Evolutionary conservation across 139 green algal genomes (phyloP), one percentile per base, ranked within the genome.

Genomic region (Spirogloea muscicola): DNA sequence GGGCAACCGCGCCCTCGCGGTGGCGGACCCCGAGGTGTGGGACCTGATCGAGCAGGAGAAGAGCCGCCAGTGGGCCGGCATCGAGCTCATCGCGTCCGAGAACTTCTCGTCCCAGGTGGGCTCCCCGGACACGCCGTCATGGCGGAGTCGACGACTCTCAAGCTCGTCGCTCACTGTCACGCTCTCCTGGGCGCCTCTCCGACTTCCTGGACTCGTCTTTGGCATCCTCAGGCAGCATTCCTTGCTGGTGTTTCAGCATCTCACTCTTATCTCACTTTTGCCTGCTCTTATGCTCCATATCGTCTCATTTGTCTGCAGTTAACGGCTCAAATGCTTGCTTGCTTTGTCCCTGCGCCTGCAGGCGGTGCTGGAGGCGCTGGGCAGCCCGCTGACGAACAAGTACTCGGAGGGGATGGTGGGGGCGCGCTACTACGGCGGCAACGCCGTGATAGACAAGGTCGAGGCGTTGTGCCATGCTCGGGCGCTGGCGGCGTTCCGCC

Each of bases 81-180:
- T 98, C 44, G 94, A 98, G 89, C 89, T 98, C 10, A 98, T 98
- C 64, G 94, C 94, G 1, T 93, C 85, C 0, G 94, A 98, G 79
- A 98, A 98, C 81, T 98, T 98, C 80, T 97, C 94, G 0, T 94
- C 87, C 3, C 84, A n/a, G n/a, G n/a, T n/a, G n/a, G n/a, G n/a
- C n/a, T n/a, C n/a, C n/a, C n/a, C n/a, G n/a, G n/a, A n/a, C n/a
- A n/a, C n/a, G n/a, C n/a, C n/a, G n/a, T n/a, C n/a, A n/a, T n/a
- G n/a, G n/a, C n/a, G n/a, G n/a, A n/a, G n/a, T n/a, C n/a, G n/a
- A n/a, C n/a, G n/a, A n/a, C n/a, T n/a, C n/a, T n/a, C n/a, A n/a
- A n/a, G n/a, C n/a, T n/a, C n/a, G n/a, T n/a, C n/a, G n/a, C n/a
- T n/a, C n/a, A n/a, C n/a, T n/a, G n/a, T n/a, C n/a, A n/a, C n/a